These are phyloP conservation scores for Lachnellula cervina DNA, from an alignment of 2,329 filamentous ascomycete genomes.

Conservation along the genomic window DNA sequence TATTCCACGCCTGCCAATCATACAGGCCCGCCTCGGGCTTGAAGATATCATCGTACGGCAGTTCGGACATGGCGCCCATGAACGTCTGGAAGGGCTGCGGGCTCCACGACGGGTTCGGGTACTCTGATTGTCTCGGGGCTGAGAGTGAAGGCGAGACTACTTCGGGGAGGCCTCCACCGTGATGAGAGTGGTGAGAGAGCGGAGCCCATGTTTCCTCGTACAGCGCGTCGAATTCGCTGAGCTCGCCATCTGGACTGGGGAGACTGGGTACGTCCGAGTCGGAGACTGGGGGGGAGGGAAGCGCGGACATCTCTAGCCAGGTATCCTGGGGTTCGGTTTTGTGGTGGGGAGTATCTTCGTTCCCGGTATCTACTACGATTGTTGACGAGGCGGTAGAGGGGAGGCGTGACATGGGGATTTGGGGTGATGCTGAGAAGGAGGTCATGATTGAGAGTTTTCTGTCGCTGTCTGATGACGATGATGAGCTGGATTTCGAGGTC, in stretches of 20 bases:
- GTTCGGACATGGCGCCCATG: slow-evolving; percentile 29
- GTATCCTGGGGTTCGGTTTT: slow-evolving; percentile 12
- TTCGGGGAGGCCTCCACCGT: neutral
- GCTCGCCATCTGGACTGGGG: slow-evolving; percentile 10
- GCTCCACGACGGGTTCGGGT: slow-evolving; percentile 26
- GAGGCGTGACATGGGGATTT: slow-evolving; percentile 19
- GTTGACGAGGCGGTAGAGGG: slow-evolving; percentile 20
- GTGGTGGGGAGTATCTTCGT: neutral
- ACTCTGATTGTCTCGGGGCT: slow-evolving; percentile 14
- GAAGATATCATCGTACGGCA: slow-evolving; percentile 31
- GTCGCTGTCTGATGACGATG: neutral
- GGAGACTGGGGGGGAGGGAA: slow-evolving; percentile 27
- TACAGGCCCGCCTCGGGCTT: slow-evolving; percentile 27
- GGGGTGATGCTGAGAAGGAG: slow-evolving; percentile 8
- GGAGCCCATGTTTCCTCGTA: slow-evolving; percentile 29
- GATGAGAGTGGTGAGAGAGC: slow-evolving; percentile 8
- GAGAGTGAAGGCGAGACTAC: neutral
- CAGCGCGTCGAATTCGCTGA: slow-evolving; percentile 26
- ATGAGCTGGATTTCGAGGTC: slow-evolving; percentile 7
- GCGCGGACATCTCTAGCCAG: slow-evolving; percentile 19
- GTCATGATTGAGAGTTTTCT: slow-evolving; percentile 1
- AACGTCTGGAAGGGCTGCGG: slow-evolving; percentile 30
- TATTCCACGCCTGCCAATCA: slow-evolving; percentile 30
- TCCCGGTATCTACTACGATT: slow-evolving; percentile 20
- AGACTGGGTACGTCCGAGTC: slow-evolving; percentile 10